A percentile compares a stretch with the other conserved stretches of the same genome.
phyloP scores from a whole-genome alignment of 2,329 filamentous ascomycete genomes.

The Capronia epimyces region DNA sequence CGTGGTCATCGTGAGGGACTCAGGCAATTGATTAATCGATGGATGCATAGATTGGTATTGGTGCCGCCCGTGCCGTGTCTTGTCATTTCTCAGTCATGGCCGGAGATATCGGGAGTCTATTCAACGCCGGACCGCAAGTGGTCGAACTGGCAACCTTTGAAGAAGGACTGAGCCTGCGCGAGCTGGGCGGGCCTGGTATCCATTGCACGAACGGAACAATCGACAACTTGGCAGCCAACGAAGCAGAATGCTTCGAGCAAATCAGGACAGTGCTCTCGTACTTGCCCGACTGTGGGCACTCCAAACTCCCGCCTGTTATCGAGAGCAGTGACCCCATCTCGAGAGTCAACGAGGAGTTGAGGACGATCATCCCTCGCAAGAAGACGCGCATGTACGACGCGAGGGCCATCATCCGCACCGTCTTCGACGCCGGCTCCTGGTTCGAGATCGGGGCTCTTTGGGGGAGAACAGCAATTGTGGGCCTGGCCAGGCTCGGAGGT shows the following conservation, averaged over 20 bases:
- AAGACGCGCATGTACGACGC: slow-evolving; percentile 58
- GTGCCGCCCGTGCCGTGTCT: slow-evolving; percentile 55
- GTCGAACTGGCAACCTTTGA: slow-evolving; percentile 60
- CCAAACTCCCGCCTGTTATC: slow-evolving; percentile 48
- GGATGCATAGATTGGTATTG: slow-evolving; percentile 51
- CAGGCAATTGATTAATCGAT: too few relatives aligned
- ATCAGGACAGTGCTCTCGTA: slow-evolving; percentile 53
- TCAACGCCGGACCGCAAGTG: slow-evolving; percentile 60
- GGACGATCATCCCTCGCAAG: slow-evolving; percentile 54
- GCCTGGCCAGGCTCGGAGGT: slow-evolving; percentile 54
- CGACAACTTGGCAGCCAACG: slow-evolving; percentile 57
- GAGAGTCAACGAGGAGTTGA: slow-evolving; percentile 46
- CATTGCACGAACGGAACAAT: slow-evolving; percentile 63
- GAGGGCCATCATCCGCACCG: slow-evolving; percentile 50
- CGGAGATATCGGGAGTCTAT: slow-evolving; percentile 55
- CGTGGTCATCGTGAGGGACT: too few relatives aligned
- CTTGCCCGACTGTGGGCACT: slow-evolving; percentile 53
- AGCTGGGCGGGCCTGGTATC: slow-evolving; percentile 56
- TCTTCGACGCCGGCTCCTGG: slow-evolving; percentile 53
- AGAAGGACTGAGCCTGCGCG: slow-evolving; percentile 54
- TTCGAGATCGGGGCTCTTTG: slow-evolving; percentile 61
- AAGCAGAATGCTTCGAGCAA: slow-evolving; percentile 57
- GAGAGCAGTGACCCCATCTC: slow-evolving; percentile 46
- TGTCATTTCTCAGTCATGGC: slow-evolving; percentile 65
- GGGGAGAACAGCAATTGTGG: slow-evolving; percentile 58